Conservation (phyloP, 305 asterid genomes). For the Petunia hybrid region DNA sequence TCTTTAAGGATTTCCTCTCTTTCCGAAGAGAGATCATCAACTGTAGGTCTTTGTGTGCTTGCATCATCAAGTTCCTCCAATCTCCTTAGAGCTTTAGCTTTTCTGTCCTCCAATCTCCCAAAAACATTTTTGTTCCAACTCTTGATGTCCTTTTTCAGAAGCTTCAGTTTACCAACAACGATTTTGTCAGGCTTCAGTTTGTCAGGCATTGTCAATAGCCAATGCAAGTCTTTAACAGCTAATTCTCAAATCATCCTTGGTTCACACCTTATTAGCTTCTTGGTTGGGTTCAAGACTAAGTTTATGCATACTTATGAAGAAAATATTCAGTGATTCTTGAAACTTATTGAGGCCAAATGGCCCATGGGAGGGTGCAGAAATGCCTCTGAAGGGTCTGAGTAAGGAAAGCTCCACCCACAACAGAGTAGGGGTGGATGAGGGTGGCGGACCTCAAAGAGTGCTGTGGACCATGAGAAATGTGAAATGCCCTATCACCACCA, state of each 20-base stretch:
- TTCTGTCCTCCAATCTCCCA: no score
- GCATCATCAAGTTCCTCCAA: no score
- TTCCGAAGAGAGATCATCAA: no score
- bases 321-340: slow-evolving; percentile 7
- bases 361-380: neutral
- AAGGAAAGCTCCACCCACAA: neutral
- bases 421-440: slow-evolving; percentile 1
- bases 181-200: no score
- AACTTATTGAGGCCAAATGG: slow-evolving; percentile 1
- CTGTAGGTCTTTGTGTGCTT: no score
- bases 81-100: no score
- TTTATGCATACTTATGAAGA: slow-evolving; percentile 9
- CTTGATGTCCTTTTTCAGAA: no score
- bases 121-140: no score
- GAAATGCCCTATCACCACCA: slow-evolving; percentile 16
- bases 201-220: slow-evolving; percentile 4
- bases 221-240: neutral
- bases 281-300: slow-evolving; percentile 4
- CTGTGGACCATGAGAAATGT: neutral
- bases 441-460: slow-evolving; percentile 9
- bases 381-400: neutral
- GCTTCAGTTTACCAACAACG: no score
- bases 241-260: neutral
- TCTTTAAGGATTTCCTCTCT: no score
- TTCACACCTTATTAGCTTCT: slow-evolving; percentile 20